Base-by-base conservation (phyloP, 2,329 filamentous ascomycete genomes). In the Fusarium sp. region DNA sequence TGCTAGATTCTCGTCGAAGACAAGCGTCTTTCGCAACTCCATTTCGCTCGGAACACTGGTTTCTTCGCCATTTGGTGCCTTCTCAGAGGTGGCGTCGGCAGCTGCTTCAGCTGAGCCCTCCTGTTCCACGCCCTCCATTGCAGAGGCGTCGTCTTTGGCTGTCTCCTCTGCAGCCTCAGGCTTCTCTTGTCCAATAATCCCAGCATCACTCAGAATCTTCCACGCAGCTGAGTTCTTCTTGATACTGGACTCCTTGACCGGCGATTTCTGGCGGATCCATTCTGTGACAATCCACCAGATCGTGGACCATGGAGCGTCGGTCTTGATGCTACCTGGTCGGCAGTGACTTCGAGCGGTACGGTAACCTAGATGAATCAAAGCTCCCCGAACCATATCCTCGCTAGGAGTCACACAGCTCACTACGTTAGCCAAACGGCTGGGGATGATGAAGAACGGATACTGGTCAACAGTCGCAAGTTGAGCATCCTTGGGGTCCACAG, bases 211-310 rank as follows among this genome's bases (percentile, higher is more conserved):
- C 77, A 95, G 84, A 43, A 98, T 90, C 50, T 83, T 88, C 76
- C 88, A 92, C 2, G 92, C 93, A 1, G 94, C 83, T 52, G 87
- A 92, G n/a, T 86, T 87, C 40, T 89, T 85, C 73, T 88, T 91
- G 57, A 97, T 84, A 21, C 89, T 88, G 2, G 87, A 88, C 36
- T 90, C 88, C 76, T 92, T 97, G 60, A 97, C 85, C 0, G 94
- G 94, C 0, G 88, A 85, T 74, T 91, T 92, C 76, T 97, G 94
- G 24, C 91, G 88, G 15, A 92, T 88, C 94, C 94, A 99, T 80
- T 97, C 94, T 26, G 93, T 87, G 89, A 98, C 96, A 28, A 98
- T 84, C 77, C 97, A 92, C 94, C 96, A 98, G 47, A 99, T 87
- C 0, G 93, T 90, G 6, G 84, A 84, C 94, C 94, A 99, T 0